Evolutionary conservation across 768 basidiomycete genomes (phyloP), one percentile per base, ranked within the genome.

Genomic region (Coprinellus micaceus): DNA sequence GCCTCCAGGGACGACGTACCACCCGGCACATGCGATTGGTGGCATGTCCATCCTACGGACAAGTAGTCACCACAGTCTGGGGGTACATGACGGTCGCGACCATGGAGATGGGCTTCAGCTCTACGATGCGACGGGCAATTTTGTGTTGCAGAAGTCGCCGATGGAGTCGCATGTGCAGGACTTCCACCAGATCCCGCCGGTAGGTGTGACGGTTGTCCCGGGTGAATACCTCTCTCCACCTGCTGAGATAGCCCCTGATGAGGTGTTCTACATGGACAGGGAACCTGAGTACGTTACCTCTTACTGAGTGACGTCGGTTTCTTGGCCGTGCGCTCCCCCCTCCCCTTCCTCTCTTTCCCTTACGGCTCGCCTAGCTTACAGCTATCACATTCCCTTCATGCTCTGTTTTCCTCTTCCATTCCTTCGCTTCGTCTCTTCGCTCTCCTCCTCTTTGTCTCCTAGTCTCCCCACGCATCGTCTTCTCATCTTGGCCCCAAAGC

Each of bases 241-340:
- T 50, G 53, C 52, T 12, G 63, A 61, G 24, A 43, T 45, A 33
- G 57, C 52, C 40, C 56, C 66, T 17, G 67, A 68, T 24, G 62
- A 61, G 56, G 56, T 68, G 45, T 66, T 63, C 43, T 52, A 63
- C 21, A 68, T 68, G 62, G 67, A 70, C 53, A 58, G 62, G 26
- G 65, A 67, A 33, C 33, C 33, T 44, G 67, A 68, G 17, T 62
- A 67, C 56, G 65, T 67, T 40, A 59, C 63, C 33, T 55, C 60
- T 24, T 63, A 55, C 36, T 64, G 56, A 62, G 26, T 56, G 26
- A 50, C 28, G 36, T 21, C 9, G 13, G 13, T 33, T 33, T 33
- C 33, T 33, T n/a, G n/a, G n/a, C 33, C 33, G 33, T 33, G 7
- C 49, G 41, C 17, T 17, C 26, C 40, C 50, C 25, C 28, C 30